These are phyloP conservation scores for Plasmodium relictum DNA, from an alignment of 169 alveolate species.

Conservation along the genomic window DNA sequence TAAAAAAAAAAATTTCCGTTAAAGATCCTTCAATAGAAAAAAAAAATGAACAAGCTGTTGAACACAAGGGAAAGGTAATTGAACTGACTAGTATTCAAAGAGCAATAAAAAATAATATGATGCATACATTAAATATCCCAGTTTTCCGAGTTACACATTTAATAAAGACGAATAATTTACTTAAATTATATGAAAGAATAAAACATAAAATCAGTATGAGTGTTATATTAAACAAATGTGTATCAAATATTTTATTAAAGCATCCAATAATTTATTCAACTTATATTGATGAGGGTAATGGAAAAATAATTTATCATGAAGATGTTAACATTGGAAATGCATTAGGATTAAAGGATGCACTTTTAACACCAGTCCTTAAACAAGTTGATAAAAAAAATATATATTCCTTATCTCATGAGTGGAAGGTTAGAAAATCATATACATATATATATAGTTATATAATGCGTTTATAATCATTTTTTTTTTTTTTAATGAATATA, in stretches of 20 bases:
- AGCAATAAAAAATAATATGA: slow-evolving; percentile 80
- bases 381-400: slow-evolving; percentile 63
- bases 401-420: slow-evolving; percentile 76
- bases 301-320: slow-evolving; percentile 44
- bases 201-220: slow-evolving; percentile 77
- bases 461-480: neutral
- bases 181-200: slow-evolving; percentile 38
- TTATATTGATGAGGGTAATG: slow-evolving; percentile 54
- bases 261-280: slow-evolving; percentile 82
- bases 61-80: neutral
- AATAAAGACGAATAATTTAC: slow-evolving; percentile 35
- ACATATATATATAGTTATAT: neutral
- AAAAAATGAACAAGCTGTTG: neutral
- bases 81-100: slow-evolving; percentile 69
- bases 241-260: slow-evolving; percentile 76
- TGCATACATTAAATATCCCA: slow-evolving; percentile 78
- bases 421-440: slow-evolving; percentile 62
- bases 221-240: slow-evolving; percentile 80
- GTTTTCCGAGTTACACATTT: slow-evolving; percentile 80
- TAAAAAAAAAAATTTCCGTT: slow-evolving; percentile 21
- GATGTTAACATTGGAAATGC: slow-evolving; percentile 81
- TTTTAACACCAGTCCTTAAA: slow-evolving; percentile 80
- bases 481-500: slow-evolving; percentile 40
- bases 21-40: neutral
- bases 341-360: slow-evolving; percentile 76